Evolutionary conservation across 495 filamentous ascomycete species (phyloP).

Genomic region (Schizothecium vesticola): DNA sequence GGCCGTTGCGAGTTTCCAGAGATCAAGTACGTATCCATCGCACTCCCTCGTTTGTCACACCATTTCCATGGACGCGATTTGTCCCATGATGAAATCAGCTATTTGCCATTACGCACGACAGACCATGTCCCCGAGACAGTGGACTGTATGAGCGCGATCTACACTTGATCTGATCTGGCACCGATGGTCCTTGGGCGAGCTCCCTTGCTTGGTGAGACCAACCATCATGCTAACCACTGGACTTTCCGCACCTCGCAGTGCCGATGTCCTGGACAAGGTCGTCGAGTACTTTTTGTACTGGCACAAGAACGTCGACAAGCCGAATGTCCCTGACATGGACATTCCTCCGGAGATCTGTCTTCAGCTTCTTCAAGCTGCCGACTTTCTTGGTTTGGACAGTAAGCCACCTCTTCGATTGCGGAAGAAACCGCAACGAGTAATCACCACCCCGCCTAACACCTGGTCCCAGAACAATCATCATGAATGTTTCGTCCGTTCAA

Average conservation of each 20-base stretch:
- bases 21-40: constrained; percentile 55
- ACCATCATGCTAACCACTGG: constrained; percentile 3
- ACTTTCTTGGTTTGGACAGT: constrained; percentile 59
- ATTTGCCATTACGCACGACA: constrained; percentile 40
- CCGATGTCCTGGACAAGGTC: constrained; percentile 79
- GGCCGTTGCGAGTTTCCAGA: constrained; percentile 64
- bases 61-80: constrained; percentile 12
- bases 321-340: constrained; percentile 88
- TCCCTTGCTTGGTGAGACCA: background rate
- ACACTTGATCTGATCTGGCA: constrained; percentile 56
- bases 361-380: constrained; percentile 85
- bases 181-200: background rate
- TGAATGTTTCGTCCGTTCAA: background rate
- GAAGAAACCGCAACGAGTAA: background rate
- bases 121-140: constrained; percentile 21
- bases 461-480: constrained; percentile 7
- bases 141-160: constrained; percentile 45
- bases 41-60: constrained; percentile 4
- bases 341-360: constrained; percentile 80
- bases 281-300: constrained; percentile 90
- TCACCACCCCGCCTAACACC: background rate
- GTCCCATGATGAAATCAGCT: constrained; percentile 32
- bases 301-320: constrained; percentile 68
- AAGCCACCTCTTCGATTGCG: constrained; percentile 8
- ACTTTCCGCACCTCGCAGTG: constrained; percentile 45